Base-by-base conservation (phyloP, 2,329 filamentous ascomycete species). In the Penicillium sp. region DNA sequence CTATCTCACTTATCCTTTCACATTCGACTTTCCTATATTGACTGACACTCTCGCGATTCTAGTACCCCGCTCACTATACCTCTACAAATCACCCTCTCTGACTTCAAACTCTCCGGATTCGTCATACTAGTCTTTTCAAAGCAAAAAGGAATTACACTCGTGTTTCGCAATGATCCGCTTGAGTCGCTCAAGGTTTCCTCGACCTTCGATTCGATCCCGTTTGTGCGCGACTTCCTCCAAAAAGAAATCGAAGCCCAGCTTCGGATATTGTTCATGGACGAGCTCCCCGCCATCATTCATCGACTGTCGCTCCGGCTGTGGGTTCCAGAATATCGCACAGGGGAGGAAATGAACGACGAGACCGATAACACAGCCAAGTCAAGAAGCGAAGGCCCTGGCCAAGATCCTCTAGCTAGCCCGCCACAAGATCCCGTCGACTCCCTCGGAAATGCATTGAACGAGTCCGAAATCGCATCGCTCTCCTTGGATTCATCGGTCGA, bases 111-210 rank as follows among this genome's bases (percentile, higher is more conserved):
- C 48, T 97, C 92, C 4, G 94, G 93, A 11, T 97, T 99, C 73
- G 95, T 99, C 64, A 97, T 99, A 56, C 76, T 99, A 47, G 94
- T 99, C 59, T 99, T 99, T 73, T 97, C 93, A 3, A 93, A 91
- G 72, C 91, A 96, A 77, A 99, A 99, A 72, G 94, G 94, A 19
- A 83, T 99, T 55, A 99, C 94, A 1, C 82, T 99, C 45, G 94
- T 99, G 42, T 99, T 99, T 73, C 88, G 94, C 67, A 97, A 99
- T 82, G 94, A 99, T 72, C 94, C 94, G 5, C 85, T 99, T 59
- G 94, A 99, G 73, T 97, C 93, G 5, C 86, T 99, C 68, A 97
- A 97, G 78, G 94, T 99, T 63, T 97, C 93, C 0, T 97, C 93
- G 64, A 99, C 94, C 42, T 99, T 99, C 75, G 94, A 99, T 78